Evolutionary conservation across 306 rosid species (phyloP).

Genomic region (Senna tora): DNA sequence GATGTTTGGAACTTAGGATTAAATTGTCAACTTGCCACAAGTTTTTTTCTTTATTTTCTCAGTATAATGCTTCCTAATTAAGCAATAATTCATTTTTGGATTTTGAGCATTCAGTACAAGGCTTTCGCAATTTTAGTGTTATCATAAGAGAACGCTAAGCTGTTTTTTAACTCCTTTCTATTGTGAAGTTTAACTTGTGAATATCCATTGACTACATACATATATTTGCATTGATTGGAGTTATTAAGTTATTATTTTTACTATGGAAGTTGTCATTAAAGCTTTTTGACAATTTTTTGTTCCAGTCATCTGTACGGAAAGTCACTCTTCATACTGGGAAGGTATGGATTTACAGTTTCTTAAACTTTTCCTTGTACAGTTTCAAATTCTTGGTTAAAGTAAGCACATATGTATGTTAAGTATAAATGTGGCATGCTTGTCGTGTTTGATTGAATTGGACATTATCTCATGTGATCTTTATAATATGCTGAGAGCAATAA

Average conservation of each 20-base stretch:
- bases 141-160: neutral
- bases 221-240: conserved; percentile 5
- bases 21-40: neutral
- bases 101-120: neutral
- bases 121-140: neutral
- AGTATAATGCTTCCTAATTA: neutral
- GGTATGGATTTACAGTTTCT: conserved; percentile 47
- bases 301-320: conserved; percentile 91
- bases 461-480: neutral
- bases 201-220: conserved; percentile 22
- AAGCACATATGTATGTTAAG: neutral
- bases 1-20: neutral
- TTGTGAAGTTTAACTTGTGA: neutral
- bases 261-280: conserved; percentile 25
- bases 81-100: neutral
- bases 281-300: conserved; percentile 31
- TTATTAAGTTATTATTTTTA: neutral
- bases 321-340: conserved; percentile 82
- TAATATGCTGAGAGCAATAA: neutral
- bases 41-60: too few relatives aligned
- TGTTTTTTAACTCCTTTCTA: conserved; percentile 11
- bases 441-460: conserved; percentile 18
- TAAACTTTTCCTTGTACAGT: neutral
- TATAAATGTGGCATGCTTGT: conserved; percentile 7
- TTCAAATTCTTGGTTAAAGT: neutral